Evolutionary conservation across 805 yeast genomes (phyloP).

Genomic region (Myxozyma melibiosi): DNA sequence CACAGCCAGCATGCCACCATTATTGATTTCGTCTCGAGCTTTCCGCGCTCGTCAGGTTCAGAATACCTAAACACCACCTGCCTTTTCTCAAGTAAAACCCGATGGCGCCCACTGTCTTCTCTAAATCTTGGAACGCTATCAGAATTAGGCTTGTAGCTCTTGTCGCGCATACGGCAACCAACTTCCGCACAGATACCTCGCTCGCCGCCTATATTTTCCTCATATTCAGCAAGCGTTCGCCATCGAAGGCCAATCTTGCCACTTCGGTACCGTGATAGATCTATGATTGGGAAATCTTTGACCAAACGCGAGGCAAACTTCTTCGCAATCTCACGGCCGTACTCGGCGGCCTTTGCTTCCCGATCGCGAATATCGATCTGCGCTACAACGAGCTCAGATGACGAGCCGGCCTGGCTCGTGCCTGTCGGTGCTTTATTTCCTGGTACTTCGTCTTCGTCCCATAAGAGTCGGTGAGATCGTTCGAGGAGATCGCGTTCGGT

Average conservation of each 20-base stretch:
- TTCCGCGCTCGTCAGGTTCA: conserved; percentile 15
- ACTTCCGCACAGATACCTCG: conserved; percentile 24
- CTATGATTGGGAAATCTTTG: conserved; percentile 22
- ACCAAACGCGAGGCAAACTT: conserved; percentile 11
- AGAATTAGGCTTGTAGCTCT: conserved; percentile 9
- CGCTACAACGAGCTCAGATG: not conserved
- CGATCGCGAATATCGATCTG: conserved; percentile 5
- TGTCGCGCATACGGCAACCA: conserved; percentile 8
- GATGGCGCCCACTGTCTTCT: not conserved
- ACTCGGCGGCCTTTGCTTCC: conserved; percentile 8
- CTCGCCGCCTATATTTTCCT: conserved; percentile 18
- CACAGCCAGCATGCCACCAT: conserved; percentile 29
- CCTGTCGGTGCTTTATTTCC: no score
- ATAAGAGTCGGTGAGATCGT: conserved; percentile 13
- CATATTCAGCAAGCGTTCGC: conserved; percentile 22
- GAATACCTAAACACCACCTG: conserved; percentile 17
- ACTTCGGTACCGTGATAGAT: conserved; percentile 19
- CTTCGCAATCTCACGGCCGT: conserved; percentile 18
- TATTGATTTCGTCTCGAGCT: conserved; percentile 6
- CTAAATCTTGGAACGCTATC: not conserved
- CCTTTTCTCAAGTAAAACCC: conserved; percentile 11
- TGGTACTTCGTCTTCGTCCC: conserved; percentile 14
- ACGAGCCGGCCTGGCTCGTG: not conserved
- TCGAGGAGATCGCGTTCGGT: conserved; percentile 26
- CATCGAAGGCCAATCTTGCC: conserved; percentile 25